Percentiles rank a stretch among this genome's conserved stretches.
These are phyloP conservation scores for Kwoniella sp. DNA, from an alignment of 768 basidiomycete species.

Conservation along the genomic window DNA sequence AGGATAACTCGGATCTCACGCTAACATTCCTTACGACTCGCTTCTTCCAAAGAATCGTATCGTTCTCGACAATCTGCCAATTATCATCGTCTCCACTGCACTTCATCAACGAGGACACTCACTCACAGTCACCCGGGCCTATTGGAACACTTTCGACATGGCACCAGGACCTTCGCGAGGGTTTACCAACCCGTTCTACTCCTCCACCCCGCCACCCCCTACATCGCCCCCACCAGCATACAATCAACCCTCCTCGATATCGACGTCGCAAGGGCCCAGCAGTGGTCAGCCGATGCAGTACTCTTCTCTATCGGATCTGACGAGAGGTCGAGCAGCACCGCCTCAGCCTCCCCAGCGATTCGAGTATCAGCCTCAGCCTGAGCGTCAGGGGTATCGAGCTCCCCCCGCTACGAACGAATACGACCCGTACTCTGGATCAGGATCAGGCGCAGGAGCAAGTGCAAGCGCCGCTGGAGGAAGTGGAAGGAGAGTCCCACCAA, in stretches of 20 bases:
- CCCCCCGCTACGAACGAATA: not conserved
- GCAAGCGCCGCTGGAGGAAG: too few species aligned
- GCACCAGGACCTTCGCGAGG: not conserved
- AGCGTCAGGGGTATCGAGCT: slow-evolving; percentile 22
- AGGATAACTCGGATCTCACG: not conserved
- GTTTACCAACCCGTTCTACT: slow-evolving; percentile 26
- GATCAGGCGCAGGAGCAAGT: not conserved
- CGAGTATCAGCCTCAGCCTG: slow-evolving; percentile 23
- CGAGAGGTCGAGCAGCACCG: slow-evolving; percentile 2
- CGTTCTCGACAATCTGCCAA: too few species aligned
- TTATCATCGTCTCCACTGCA: too few species aligned
- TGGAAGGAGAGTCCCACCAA: slow-evolving; percentile 22
- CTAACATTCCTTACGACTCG: too few species aligned
- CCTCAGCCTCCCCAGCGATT: slow-evolving; percentile 10
- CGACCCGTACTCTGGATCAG: not conserved
- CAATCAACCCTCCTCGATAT: slow-evolving; percentile 1
- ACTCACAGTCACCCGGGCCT: too few species aligned
- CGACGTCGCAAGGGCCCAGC: not conserved
- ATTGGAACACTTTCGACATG: not conserved
- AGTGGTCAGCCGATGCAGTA: slow-evolving; percentile 15
- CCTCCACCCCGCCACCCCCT: slow-evolving; percentile 1
- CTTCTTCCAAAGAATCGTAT: too few species aligned
- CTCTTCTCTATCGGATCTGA: slow-evolving; percentile 23
- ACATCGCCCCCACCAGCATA: slow-evolving; percentile 23
- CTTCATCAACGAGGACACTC: too few species aligned